Percentiles rank a stretch among this genome's conserved stretches.
These are phyloP conservation scores for Pseudevernia furfuracea DNA, from an alignment of 495 filamentous ascomycete genomes.

Conservation along the genomic window DNA sequence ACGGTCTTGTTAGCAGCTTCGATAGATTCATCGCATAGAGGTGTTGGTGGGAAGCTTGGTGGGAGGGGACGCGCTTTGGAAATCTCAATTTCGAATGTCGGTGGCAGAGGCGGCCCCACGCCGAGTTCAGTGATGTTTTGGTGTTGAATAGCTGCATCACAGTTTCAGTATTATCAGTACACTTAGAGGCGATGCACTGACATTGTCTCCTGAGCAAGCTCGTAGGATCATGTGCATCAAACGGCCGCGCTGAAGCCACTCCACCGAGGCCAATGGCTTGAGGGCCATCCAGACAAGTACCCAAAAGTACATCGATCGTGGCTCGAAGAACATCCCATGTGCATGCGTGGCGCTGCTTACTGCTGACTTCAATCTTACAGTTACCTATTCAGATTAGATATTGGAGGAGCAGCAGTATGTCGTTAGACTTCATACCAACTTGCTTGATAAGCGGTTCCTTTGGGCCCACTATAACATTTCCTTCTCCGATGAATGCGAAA, in stretches of 20 bases:
- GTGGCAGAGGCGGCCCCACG: neutral
- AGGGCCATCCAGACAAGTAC: conserved; percentile 1
- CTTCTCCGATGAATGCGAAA: neutral
- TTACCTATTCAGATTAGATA: neutral
- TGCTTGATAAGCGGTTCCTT: neutral
- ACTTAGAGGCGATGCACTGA: neutral
- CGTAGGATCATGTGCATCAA: neutral
- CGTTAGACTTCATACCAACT: neutral
- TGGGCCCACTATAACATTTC: neutral
- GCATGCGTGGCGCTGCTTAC: neutral
- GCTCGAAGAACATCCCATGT: neutral
- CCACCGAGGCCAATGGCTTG: neutral
- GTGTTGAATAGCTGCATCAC: neutral
- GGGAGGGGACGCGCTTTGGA: neutral
- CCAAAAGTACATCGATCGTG: neutral
- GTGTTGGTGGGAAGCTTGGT: neutral
- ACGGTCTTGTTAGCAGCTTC: neutral
- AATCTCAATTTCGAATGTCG: neutral
- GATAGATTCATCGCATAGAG: neutral
- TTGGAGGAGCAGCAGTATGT: neutral
- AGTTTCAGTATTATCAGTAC: neutral
- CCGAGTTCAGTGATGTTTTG: neutral
- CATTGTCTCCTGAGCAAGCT: neutral
- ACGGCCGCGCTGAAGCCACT: neutral
- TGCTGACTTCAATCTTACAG: conserved; percentile 1